These are phyloP conservation scores for Aureobasidium sp. DNA, from an alignment of 2,329 filamentous ascomycete genomes.

Conservation along the genomic window DNA sequence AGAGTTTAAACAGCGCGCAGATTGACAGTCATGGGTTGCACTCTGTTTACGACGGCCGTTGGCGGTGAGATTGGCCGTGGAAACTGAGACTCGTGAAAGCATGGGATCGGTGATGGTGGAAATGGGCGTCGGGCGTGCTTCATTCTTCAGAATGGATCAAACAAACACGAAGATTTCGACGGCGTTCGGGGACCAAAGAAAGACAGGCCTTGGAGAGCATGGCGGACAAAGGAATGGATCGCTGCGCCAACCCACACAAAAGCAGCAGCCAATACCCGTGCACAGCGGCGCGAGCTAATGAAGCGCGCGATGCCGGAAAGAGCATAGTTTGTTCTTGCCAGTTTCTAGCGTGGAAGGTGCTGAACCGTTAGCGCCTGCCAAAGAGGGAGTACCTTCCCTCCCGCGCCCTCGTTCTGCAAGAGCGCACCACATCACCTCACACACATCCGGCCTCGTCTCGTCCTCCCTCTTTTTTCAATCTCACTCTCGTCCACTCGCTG, in stretches of 20 bases:
- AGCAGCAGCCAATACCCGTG: slow-evolving; percentile 11
- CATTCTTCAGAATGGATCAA: slow-evolving; percentile 4
- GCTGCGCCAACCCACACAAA: slow-evolving; percentile 11
- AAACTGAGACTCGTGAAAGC: not conserved
- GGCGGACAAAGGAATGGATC: slow-evolving; percentile 15
- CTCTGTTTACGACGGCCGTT: slow-evolving; percentile 5
- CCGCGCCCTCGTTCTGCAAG: slow-evolving; percentile 7
- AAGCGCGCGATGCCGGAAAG: not conserved
- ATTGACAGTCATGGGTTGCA: slow-evolving; percentile 13
- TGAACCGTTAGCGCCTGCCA: slow-evolving; percentile 14
- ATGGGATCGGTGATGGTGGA: slow-evolving; percentile 3
- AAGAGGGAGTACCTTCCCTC: slow-evolving; percentile 11
- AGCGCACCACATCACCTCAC: slow-evolving; percentile 14
- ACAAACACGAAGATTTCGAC: slow-evolving; percentile 12
- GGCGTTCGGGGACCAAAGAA: slow-evolving; percentile 15
- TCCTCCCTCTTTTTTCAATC: slow-evolving; percentile 2
- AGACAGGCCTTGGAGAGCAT: slow-evolving; percentile 8
- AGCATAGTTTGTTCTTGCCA: slow-evolving; percentile 7
- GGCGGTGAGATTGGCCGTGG: not conserved
- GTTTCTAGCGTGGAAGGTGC: slow-evolving; percentile 14
- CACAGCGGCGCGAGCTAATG: not conserved
- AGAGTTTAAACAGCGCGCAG: slow-evolving; percentile 9
- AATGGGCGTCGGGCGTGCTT: not conserved
- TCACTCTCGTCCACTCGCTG: slow-evolving; percentile 1
- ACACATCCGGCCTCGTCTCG: slow-evolving; percentile 10